phyloP scores from a whole-genome alignment of 257 asterid species.

The Rubia yunnanensis region DNA sequence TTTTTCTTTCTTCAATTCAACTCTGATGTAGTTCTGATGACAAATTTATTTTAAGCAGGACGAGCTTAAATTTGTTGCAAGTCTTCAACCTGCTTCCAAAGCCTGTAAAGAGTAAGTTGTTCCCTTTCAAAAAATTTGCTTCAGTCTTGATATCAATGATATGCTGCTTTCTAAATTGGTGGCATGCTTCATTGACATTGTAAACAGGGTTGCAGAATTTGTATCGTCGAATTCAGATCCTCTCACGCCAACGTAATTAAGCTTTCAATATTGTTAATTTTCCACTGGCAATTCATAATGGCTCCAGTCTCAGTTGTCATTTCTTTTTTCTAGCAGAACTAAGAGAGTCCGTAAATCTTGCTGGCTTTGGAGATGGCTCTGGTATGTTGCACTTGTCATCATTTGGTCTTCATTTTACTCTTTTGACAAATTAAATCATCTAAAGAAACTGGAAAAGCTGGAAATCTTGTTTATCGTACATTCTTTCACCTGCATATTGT shows the following conservation, averaged over 20 bases:
- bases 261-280: conserved; percentile 2
- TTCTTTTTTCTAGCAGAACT: conserved; percentile 28
- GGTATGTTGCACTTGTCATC: conserved; percentile 31
- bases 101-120: conserved; percentile 74
- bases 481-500: not conserved
- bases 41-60: conserved; percentile 40
- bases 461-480: not conserved
- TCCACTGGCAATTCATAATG: not conserved
- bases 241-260: conserved; percentile 57
- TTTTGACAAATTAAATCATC: not conserved
- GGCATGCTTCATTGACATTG: not conserved
- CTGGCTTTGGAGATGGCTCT: conserved; percentile 65
- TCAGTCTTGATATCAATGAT: not conserved
- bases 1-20: not conserved
- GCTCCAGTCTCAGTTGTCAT: conserved; percentile 7
- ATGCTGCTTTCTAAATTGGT: conserved; percentile 7
- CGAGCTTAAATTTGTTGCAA: conserved; percentile 58
- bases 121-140: not conserved
- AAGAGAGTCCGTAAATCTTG: conserved; percentile 38
- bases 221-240: conserved; percentile 58
- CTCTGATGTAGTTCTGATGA: conserved; percentile 1
- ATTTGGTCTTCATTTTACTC: not conserved
- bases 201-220: conserved; percentile 56
- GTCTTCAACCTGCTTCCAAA: conserved; percentile 56
- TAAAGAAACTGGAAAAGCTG: not conserved